These are phyloP conservation scores for Boletus rubropictus DNA, from an alignment of 768 basidiomycete species.

Conservation along the genomic window DNA sequence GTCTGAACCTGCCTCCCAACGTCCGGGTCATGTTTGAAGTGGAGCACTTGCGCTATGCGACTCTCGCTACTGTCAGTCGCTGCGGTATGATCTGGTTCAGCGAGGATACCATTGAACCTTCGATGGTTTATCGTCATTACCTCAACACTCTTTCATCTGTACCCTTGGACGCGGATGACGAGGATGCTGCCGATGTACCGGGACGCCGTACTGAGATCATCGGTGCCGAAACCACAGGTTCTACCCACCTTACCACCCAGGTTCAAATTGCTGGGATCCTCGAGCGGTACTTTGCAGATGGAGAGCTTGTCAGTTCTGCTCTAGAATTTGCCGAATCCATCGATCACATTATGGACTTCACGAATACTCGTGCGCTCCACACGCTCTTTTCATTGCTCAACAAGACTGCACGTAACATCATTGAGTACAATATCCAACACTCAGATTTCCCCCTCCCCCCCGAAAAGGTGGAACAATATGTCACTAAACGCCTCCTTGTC, in stretches of 20 bases:
- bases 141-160: constrained; percentile 68
- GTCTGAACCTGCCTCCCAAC: constrained; percentile 92
- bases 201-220: constrained; percentile 53
- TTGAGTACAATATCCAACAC: constrained; percentile 94
- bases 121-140: constrained; percentile 90
- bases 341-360: constrained; percentile 99
- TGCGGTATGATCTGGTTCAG: constrained; percentile 99
- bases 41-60: constrained; percentile 94
- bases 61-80: constrained; percentile 96
- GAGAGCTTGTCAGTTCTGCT: constrained; percentile 76
- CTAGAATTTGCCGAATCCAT: constrained; percentile 77
- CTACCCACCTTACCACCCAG: constrained; percentile 67
- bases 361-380: constrained; percentile 81
- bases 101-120: constrained; percentile 86
- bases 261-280: constrained; percentile 68
- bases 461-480: constrained; percentile 87
- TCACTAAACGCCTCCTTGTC: constrained; percentile 82
- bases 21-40: constrained; percentile 99
- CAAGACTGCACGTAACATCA: constrained; percentile 88
- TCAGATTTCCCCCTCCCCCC: constrained; percentile 85
- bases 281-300: constrained; percentile 76
- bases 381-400: constrained; percentile 96
- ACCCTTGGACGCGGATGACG: constrained; percentile 86
- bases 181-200: constrained; percentile 57
- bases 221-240: constrained; percentile 43